A percentile compares a stretch with the other conserved stretches of the same genome.
phyloP scores from a whole-genome alignment of 192 early-diverging fungal species.

The Podochytrium sp. region DNA sequence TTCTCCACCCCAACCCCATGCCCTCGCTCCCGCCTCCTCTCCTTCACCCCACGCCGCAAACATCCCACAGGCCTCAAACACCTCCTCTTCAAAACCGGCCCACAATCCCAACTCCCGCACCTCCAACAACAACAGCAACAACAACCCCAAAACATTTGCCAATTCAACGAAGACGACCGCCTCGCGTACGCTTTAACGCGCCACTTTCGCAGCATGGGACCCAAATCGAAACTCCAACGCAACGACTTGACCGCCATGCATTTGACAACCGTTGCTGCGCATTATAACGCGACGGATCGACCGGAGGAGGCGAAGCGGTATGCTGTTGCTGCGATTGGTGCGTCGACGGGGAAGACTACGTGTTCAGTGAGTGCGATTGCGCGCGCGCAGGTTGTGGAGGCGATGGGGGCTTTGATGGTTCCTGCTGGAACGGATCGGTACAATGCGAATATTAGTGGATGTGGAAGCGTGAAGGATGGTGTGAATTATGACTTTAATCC shows the following conservation, averaged over 20 bases:
- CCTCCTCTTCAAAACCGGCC: conserved; percentile 1
- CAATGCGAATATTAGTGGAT: not conserved
- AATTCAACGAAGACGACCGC: conserved; percentile 44
- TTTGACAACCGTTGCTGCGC: conserved; percentile 43
- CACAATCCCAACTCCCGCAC: not conserved
- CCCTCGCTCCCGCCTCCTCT: conserved; percentile 34
- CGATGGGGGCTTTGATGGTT: conserved; percentile 31
- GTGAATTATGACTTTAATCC: conserved; percentile 15
- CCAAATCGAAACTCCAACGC: conserved; percentile 41
- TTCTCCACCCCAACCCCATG: conserved; percentile 38
- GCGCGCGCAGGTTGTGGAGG: conserved; percentile 46
- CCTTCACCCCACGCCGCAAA: conserved; percentile 43
- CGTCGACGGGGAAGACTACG: conserved; percentile 42
- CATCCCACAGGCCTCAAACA: conserved; percentile 40
- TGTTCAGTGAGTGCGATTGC: conserved; percentile 34
- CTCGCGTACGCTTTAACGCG: conserved; percentile 51
- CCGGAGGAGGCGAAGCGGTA: conserved; percentile 57
- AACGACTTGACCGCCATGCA: conserved; percentile 35
- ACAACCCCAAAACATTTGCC: not conserved
- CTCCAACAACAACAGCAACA: not conserved
- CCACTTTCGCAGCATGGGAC: conserved; percentile 55
- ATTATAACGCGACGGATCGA: conserved; percentile 49
- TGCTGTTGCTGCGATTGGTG: conserved; percentile 46
- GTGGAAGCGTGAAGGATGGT: not conserved
- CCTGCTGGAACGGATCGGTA: not conserved